Evolutionary conservation across 106 monocot genomes (phyloP).

Genomic region (Hemerocallis citrina): DNA sequence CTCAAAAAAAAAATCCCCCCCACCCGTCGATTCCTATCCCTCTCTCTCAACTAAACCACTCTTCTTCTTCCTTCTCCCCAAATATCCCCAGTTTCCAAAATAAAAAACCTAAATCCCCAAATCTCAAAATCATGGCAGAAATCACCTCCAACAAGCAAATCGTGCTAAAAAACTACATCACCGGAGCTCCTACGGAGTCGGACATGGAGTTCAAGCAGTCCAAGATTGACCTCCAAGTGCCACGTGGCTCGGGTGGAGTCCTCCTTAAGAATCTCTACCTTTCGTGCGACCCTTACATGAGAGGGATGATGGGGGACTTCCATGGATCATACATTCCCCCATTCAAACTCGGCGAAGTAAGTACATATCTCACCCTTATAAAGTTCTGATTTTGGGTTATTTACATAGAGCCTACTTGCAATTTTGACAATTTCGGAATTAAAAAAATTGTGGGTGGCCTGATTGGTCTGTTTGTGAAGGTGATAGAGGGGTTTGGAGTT

Average conservation of each 20-base stretch:
- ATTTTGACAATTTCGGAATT: no score
- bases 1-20: no score
- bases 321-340: constrained; percentile 72
- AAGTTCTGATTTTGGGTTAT: no score
- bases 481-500: constrained; percentile 71
- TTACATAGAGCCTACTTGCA: no score
- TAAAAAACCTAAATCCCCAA: no score
- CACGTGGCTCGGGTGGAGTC: constrained; percentile 28
- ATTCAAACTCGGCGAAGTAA: constrained; percentile 58
- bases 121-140: constrained; percentile 1
- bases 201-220: constrained; percentile 51
- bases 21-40: no score
- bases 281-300: constrained; percentile 86
- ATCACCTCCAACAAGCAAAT: constrained; percentile 47
- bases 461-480: no score
- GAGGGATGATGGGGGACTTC: constrained; percentile 61
- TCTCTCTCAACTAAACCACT: no score
- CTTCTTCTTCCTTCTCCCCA: no score
- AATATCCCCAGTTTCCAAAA: no score
- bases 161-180: constrained; percentile 39
- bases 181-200: constrained; percentile 36
- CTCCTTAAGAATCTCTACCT: constrained; percentile 76
- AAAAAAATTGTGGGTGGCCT: no score
- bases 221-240: constrained; percentile 12
- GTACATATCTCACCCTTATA: background rate